phyloP scores from a whole-genome alignment of 1,284 basidiomycete genomes.

The Mycena citricolor region DNA sequence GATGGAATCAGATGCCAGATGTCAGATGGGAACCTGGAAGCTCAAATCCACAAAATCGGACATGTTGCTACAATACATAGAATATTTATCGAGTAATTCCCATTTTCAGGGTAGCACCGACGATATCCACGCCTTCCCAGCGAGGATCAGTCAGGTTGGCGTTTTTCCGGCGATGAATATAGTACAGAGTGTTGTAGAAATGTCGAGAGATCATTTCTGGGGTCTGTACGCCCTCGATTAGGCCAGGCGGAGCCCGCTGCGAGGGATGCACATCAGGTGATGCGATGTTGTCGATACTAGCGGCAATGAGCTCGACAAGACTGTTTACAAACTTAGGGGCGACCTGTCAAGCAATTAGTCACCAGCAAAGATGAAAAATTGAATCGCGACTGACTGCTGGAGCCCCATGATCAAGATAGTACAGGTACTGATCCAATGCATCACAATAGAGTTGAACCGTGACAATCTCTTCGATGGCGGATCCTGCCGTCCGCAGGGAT shows the following conservation, averaged over 20 bases:
- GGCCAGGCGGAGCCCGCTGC: slow-evolving; percentile 74
- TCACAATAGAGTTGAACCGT: slow-evolving; percentile 93
- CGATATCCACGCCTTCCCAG: slow-evolving; percentile 85
- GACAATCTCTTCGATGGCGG: slow-evolving; percentile 91
- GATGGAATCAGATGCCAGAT: no score
- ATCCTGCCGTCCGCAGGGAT: slow-evolving; percentile 88
- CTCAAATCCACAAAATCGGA: no score
- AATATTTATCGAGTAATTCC: slow-evolving; percentile 54
- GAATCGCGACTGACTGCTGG: slow-evolving; percentile 64
- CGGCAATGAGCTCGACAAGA: slow-evolving; percentile 89
- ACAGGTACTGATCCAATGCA: slow-evolving; percentile 90
- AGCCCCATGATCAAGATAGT: slow-evolving; percentile 90
- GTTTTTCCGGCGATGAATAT: slow-evolving; percentile 79
- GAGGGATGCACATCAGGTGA: slow-evolving; percentile 83
- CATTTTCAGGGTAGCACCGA: slow-evolving; percentile 86
- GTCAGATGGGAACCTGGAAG: no score
- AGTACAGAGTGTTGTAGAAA: slow-evolving; percentile 85
- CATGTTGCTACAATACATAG: no score
- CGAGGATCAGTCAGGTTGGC: slow-evolving; percentile 53
- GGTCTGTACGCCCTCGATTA: slow-evolving; percentile 87
- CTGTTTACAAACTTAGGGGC: slow-evolving; percentile 94
- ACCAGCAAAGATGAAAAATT: slow-evolving; percentile 10
- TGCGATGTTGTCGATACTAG: slow-evolving; percentile 85
- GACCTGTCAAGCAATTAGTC: slow-evolving; percentile 60
- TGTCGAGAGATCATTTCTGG: slow-evolving; percentile 91